These are phyloP conservation scores for Populus hybrid DNA, from an alignment of 441 rosid genomes.

Conservation along the genomic window DNA sequence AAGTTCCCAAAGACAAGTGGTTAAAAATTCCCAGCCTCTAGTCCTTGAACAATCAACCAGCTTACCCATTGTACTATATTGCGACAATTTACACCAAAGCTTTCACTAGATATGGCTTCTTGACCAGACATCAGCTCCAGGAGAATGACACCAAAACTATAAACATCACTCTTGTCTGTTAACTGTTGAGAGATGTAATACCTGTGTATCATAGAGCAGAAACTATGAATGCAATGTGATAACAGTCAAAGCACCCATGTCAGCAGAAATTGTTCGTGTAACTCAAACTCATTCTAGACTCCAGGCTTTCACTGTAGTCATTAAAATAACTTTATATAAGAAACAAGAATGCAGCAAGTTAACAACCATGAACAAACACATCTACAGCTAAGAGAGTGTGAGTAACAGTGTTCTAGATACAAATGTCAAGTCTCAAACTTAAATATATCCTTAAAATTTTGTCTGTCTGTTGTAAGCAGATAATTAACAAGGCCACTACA, in stretches of 20 bases:
- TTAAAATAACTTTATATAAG: not conserved
- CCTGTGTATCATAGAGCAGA: slow-evolving; percentile 41
- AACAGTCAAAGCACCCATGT: not conserved
- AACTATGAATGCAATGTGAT: not conserved
- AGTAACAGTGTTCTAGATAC: not conserved
- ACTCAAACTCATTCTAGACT: not conserved
- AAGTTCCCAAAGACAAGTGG: not conserved
- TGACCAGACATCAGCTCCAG: slow-evolving; percentile 95
- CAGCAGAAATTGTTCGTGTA: not conserved
- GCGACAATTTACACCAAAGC: slow-evolving; percentile 84
- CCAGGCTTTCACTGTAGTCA: not conserved
- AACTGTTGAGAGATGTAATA: slow-evolving; percentile 93
- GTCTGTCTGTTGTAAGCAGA: not conserved
- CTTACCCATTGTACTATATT: slow-evolving; percentile 98
- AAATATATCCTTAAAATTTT: not conserved
- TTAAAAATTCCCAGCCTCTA: not conserved
- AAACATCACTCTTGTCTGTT: slow-evolving; percentile 88
- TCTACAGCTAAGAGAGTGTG: not conserved
- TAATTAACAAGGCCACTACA: not conserved
- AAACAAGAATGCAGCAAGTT: not conserved
- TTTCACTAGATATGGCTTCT: slow-evolving; percentile 91
- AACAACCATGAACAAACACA: not conserved
- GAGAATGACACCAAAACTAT: slow-evolving; percentile 97
- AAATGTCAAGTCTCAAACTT: not conserved
- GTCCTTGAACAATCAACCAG: slow-evolving; percentile 1